Evolutionary conservation across 2,329 filamentous ascomycete species (phyloP).

Genomic region (Phyllosticta citriasiana): DNA sequence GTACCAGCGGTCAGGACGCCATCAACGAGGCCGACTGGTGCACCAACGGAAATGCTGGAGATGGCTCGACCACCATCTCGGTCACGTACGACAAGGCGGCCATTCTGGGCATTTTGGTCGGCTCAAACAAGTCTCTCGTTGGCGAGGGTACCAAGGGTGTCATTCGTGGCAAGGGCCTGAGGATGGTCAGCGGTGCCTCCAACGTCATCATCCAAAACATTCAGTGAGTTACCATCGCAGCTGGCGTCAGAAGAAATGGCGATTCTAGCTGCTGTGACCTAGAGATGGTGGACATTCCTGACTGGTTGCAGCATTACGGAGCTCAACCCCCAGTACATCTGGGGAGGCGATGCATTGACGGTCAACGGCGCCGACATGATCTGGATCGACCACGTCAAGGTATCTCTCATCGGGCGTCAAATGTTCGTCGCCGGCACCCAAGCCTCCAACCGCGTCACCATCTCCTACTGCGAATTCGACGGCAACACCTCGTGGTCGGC

Average conservation of each 20-base stretch:
- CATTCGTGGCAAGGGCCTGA: slow-evolving; percentile 49
- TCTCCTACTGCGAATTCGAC: slow-evolving; percentile 52
- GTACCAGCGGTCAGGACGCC: slow-evolving; percentile 48
- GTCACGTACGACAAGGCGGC: slow-evolving; percentile 44
- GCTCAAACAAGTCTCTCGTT: slow-evolving; percentile 49
- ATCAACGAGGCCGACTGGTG: slow-evolving; percentile 53
- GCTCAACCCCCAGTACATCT: slow-evolving; percentile 27
- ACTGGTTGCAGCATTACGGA: slow-evolving; percentile 30
- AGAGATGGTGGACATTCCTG: background rate
- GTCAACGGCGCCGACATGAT: slow-evolving; percentile 20
- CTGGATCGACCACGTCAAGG: slow-evolving; percentile 24
- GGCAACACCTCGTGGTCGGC: slow-evolving; percentile 45
- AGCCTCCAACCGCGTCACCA: slow-evolving; percentile 46
- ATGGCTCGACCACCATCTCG: slow-evolving; percentile 35
- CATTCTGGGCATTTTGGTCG: slow-evolving; percentile 40
- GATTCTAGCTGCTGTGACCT: too few species aligned
- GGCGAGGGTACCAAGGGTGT: slow-evolving; percentile 44
- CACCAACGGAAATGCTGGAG: slow-evolving; percentile 47
- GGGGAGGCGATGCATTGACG: slow-evolving; percentile 27
- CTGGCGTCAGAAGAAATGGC: too few species aligned
- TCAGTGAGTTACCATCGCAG: slow-evolving; percentile 9
- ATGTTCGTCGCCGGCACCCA: slow-evolving; percentile 49
- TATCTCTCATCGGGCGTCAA: slow-evolving; percentile 49
- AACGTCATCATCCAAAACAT: slow-evolving; percentile 44
- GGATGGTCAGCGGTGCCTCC: slow-evolving; percentile 28